Evolutionary conservation across 371 early-diverging fungal genomes (phyloP).

Genomic region (Mucor mucedo): DNA sequence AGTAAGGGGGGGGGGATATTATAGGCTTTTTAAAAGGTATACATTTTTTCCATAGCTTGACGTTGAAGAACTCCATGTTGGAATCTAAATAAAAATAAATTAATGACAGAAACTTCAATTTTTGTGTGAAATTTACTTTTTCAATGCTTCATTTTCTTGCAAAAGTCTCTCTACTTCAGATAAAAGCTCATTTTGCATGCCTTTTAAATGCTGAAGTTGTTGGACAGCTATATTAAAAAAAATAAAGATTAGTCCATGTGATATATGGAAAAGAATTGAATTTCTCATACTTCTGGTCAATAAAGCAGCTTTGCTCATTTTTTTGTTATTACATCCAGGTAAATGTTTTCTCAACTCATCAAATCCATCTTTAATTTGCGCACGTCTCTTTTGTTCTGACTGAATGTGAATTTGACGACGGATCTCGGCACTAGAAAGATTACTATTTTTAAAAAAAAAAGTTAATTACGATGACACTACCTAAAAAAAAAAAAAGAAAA

Average conservation of each 20-base stretch:
- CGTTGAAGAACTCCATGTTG: conserved; percentile 56
- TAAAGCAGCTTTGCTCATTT: conserved; percentile 63
- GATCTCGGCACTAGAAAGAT: conserved; percentile 36
- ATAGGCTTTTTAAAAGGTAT: conserved; percentile 39
- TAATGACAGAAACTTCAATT: too few species aligned
- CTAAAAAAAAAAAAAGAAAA: background rate
- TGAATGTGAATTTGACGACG: conserved; percentile 61
- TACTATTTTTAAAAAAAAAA: background rate
- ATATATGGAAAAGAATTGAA: too few species aligned
- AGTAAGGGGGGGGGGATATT: conserved; percentile 1
- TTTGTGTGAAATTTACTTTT: conserved; percentile 37
- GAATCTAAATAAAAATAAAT: conserved; percentile 30
- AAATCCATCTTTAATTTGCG: conserved; percentile 59
- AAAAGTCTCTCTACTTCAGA: conserved; percentile 54
- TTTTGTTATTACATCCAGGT: conserved; percentile 57
- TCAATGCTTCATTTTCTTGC: conserved; percentile 54
- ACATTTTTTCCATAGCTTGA: conserved; percentile 61
- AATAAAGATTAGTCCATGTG: background rate
- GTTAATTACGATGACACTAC: background rate
- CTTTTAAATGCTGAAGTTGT: conserved; percentile 55
- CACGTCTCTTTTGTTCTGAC: conserved; percentile 58
- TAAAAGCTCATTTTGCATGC: conserved; percentile 50
- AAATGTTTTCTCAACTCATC: conserved; percentile 59
- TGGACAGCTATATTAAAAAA: conserved; percentile 43
- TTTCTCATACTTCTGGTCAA: conserved; percentile 52